Evolutionary conservation across 2,329 filamentous ascomycete genomes (phyloP), one percentile per base, ranked within the genome.

Genomic region (Botryotinia globosa): DNA sequence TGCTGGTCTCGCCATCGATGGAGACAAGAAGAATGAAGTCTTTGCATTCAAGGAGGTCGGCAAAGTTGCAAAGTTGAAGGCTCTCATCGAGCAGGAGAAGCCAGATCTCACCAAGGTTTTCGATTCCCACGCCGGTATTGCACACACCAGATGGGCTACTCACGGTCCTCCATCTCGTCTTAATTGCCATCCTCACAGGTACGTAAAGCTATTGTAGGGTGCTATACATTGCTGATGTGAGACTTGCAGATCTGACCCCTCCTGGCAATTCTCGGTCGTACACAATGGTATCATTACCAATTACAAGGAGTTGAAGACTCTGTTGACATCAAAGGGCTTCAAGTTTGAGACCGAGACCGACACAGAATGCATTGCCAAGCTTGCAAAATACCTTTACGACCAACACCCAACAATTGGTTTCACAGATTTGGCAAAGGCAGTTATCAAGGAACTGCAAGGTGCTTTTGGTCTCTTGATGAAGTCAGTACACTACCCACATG

Each of bases 271-370:
- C 84, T 89, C 93, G 77, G 91, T 99, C 80, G 96, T 98, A 75
- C 96, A 99, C 91, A 99, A 99, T 85, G 96, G 96, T 82, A 99
- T 99, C 88, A 99, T 99, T 85, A 99, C 96, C 87, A 99, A 99
- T 89, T 99, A 99, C 90, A 99, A 99, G 89, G 96, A 99, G 86
- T 87, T 99, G 80, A 97, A 95, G 90, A 93, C 92, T 75, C 90
- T 99, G 76, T 89, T 99, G 78, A 89, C 92, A 85, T 88, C 88
- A 87, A 99, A 98, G 89, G 96, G 96, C 82, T 97, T 97, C 90
- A 92, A 91, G 81, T 99, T 99, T 83, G 96, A 99, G 90, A 99
- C 96, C 69, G 95, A 99, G 85, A 99, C 96, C 78, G 96, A 99
- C 82, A 99, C 96, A 70, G 96, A 99, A 86, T 98, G 95, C 84